A percentile compares a stretch with the other conserved stretches of the same genome.
These are phyloP conservation scores for Paramecium octaurelia DNA, from an alignment of 73 alveolate species.

Conservation along the genomic window DNA sequence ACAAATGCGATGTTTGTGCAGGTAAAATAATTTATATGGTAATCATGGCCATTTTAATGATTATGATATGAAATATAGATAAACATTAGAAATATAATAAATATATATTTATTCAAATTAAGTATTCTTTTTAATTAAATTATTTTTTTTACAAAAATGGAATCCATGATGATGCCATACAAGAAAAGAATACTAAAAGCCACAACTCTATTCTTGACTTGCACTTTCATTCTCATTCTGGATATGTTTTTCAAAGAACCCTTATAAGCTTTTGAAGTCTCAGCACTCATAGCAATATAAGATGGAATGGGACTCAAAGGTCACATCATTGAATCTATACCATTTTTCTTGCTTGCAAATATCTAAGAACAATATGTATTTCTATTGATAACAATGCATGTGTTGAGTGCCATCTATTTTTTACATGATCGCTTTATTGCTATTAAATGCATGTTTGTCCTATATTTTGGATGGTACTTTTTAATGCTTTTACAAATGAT, in stretches of 20 bases:
- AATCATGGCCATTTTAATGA: background rate
- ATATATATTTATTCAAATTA: background rate
- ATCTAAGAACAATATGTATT: conserved; percentile 19
- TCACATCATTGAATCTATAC: background rate
- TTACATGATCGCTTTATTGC: conserved; percentile 17
- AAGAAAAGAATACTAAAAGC: background rate
- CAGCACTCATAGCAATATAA: background rate
- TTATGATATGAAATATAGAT: background rate
- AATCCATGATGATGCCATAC: background rate
- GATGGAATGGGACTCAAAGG: background rate
- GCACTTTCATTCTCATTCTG: background rate
- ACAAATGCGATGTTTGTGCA: background rate
- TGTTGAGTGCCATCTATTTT: background rate
- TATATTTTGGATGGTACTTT: background rate
- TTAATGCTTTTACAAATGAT: background rate
- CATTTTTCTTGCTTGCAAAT: conserved; percentile 4
- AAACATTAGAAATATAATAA: background rate
- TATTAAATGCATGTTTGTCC: background rate
- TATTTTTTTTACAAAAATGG: background rate
- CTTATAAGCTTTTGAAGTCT: background rate
- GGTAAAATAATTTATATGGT: background rate
- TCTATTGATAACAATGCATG: background rate
- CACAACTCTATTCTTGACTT: background rate
- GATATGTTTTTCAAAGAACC: conserved; percentile 37
- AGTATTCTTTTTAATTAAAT: background rate